A percentile compares a stretch with the other conserved stretches of the same genome.
These are phyloP conservation scores for Volvariella surrecta DNA, from an alignment of 1,284 basidiomycete species.

Conservation along the genomic window DNA sequence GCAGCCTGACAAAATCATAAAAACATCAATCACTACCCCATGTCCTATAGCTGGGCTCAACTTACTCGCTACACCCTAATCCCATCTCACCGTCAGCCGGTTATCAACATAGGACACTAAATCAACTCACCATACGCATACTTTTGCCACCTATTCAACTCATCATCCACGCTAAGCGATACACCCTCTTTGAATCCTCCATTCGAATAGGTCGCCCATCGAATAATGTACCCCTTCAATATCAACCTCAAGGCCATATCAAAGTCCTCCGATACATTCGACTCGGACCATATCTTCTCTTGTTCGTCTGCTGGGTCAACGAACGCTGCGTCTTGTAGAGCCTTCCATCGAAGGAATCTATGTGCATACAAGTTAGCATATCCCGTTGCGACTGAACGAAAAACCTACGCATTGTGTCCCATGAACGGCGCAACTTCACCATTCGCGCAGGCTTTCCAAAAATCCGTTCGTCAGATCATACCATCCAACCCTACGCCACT, in stretches of 20 bases:
- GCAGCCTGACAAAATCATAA: conserved; percentile 17
- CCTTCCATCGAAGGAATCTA: conserved; percentile 71
- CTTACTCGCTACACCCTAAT: conserved; percentile 39
- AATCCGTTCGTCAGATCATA: conserved; percentile 3
- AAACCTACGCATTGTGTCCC: conserved; percentile 64
- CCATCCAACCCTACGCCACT: conserved; percentile 6
- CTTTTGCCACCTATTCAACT: conserved; percentile 81
- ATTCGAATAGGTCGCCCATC: conserved; percentile 79
- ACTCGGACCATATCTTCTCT: conserved; percentile 71
- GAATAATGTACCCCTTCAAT: conserved; percentile 62
- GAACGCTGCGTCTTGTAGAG: conserved; percentile 73
- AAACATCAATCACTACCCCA: too few relatives aligned
- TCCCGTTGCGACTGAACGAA: background rate
- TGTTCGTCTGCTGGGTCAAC: conserved; percentile 57
- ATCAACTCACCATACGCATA: conserved; percentile 36
- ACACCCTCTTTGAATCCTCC: conserved; percentile 83
- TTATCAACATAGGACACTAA: conserved; percentile 1
- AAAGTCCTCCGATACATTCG: conserved; percentile 80
- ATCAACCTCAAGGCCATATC: conserved; percentile 51
- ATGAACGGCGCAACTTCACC: conserved; percentile 82
- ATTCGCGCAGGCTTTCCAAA: conserved; percentile 47
- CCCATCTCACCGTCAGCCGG: background rate
- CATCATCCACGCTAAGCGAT: conserved; percentile 74
- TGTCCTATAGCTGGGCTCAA: too few relatives aligned
- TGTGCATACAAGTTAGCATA: background rate